phyloP scores from a whole-genome alignment of 2,329 filamentous ascomycete genomes.

The Lomentospora prolificans region DNA sequence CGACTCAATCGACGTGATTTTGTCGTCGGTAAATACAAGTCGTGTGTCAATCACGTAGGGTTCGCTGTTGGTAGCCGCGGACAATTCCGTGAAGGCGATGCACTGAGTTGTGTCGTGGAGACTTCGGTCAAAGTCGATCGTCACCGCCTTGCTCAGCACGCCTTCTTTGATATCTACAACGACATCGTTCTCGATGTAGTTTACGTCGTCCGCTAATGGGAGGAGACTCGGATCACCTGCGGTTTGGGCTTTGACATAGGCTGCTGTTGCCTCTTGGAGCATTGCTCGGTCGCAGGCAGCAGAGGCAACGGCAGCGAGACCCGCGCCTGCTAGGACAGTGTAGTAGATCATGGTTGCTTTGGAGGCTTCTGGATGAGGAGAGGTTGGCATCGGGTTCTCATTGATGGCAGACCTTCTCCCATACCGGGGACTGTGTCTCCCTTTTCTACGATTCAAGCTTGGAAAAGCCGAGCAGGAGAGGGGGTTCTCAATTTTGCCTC shows the following conservation, averaged over 20 bases:
- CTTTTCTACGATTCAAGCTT: neutral
- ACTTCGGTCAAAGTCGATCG: constrained; percentile 25
- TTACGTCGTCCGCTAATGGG: constrained; percentile 8
- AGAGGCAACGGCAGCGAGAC: neutral
- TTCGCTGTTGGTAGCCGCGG: constrained; percentile 15
- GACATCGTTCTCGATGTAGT: constrained; percentile 25
- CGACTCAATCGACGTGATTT: constrained; percentile 16
- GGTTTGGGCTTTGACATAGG: constrained; percentile 16
- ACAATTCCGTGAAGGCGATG: constrained; percentile 25
- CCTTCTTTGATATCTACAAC: constrained; percentile 18
- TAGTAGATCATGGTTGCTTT: neutral
- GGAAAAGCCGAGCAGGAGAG: neutral
- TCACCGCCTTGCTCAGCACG: constrained; percentile 22
- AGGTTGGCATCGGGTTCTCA: neutral
- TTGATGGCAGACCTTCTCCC: too few species aligned
- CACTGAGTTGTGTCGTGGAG: constrained; percentile 24
- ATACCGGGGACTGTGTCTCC: neutral
- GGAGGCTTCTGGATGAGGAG: neutral
- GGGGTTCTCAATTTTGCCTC: neutral
- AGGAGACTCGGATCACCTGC: constrained; percentile 12
- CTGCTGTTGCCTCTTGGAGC: constrained; percentile 5
- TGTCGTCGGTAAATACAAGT: constrained; percentile 17
- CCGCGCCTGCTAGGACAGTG: neutral
- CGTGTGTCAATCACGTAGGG: constrained; percentile 29
- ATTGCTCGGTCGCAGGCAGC: neutral